phyloP scores from a whole-genome alignment of 2,329 filamentous ascomycete genomes.

The Exophiala phaeomuriformis region DNA sequence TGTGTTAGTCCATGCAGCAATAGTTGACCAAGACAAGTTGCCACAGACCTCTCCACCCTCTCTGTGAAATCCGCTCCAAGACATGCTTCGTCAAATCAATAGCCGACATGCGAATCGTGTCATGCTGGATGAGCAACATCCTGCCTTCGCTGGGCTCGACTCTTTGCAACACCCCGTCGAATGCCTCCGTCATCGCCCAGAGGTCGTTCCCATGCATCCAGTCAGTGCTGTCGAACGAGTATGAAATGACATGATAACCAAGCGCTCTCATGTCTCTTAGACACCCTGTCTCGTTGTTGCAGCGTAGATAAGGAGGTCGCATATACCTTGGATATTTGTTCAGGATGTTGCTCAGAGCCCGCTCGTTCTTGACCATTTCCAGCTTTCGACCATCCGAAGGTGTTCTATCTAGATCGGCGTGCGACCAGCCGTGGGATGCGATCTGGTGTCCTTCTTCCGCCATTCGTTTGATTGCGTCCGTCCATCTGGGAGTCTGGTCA shows the following conservation, averaged over 20 bases:
- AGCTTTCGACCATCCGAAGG: slow-evolving; percentile 31
- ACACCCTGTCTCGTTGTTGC: slow-evolving; percentile 34
- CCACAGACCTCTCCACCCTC: slow-evolving; percentile 15
- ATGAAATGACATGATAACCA: slow-evolving; percentile 45
- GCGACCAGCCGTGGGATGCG: slow-evolving; percentile 48
- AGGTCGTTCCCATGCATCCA: slow-evolving; percentile 30
- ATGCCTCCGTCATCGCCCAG: slow-evolving; percentile 12
- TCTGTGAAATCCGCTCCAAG: slow-evolving; percentile 4
- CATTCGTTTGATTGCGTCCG: slow-evolving; percentile 37
- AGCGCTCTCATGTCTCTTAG: slow-evolving; percentile 39
- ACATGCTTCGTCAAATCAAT: slow-evolving; percentile 19
- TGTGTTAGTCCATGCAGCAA: slow-evolving; percentile 24
- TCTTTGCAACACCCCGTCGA: slow-evolving; percentile 9
- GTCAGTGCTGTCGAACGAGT: slow-evolving; percentile 44
- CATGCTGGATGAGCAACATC: slow-evolving; percentile 21
- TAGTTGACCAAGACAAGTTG: background rate
- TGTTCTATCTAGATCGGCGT: slow-evolving; percentile 39
- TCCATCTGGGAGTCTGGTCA: slow-evolving; percentile 36
- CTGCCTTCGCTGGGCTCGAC: slow-evolving; percentile 1
- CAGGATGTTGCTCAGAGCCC: slow-evolving; percentile 42
- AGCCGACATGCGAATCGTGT: slow-evolving; percentile 15
- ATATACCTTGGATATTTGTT: slow-evolving; percentile 48
- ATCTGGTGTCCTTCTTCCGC: slow-evolving; percentile 43
- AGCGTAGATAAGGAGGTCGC: slow-evolving; percentile 46
- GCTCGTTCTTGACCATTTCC: slow-evolving; percentile 44